Evolutionary conservation across 306 rosid genomes (phyloP), one percentile per base, ranked within the genome.

Genomic region (Quercus alba): DNA sequence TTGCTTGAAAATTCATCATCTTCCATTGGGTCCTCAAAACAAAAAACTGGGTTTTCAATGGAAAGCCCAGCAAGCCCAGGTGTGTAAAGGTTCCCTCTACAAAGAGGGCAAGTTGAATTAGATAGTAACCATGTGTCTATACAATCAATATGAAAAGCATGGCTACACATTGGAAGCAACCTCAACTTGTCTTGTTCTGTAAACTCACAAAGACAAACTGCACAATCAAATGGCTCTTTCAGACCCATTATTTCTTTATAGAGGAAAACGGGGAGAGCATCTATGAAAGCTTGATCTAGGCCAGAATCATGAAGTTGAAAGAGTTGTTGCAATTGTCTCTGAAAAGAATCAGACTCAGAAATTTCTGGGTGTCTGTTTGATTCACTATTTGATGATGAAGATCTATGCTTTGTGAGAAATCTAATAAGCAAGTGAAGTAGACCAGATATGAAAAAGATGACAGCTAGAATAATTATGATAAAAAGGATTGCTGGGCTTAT

Each of bases 261-360:
- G n/a, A 82, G 85, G 74, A 94, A 94, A 56, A 92, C 91, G 7
- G 98, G 97, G 9, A 94, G 97, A 3, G 97, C 98, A 73, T 94
- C 98, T 13, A 91, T 89, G 70, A 90, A 92, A 78, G 93, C 90
- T 80, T 94, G 98, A 80, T 94, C 98, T 67, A 94, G 73, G 49
- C 98, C 98, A 8, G 97, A 94, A 83, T 94, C 98, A 70, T 94
- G 98, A 67, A 94, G 97, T 25, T 92, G 91, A 83, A 94, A 94
- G 71, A 94, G 93, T 38, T 94, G 97, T n/a, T 94, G 98, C 6
- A 94, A 72, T 70, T 94, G 98, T 67, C 98, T 91, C 75, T 83
- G 97, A 77, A 85, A 84, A 56, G 92, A 82, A 86, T 83, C 92
- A 52, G 97, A 79, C 57, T 84, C 92, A 14, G 97, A 85, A 80